Percentiles rank a stretch among this genome's conserved stretches.
phyloP scores from a whole-genome alignment of 768 basidiomycete genomes.

The Amanita molliuscula region DNA sequence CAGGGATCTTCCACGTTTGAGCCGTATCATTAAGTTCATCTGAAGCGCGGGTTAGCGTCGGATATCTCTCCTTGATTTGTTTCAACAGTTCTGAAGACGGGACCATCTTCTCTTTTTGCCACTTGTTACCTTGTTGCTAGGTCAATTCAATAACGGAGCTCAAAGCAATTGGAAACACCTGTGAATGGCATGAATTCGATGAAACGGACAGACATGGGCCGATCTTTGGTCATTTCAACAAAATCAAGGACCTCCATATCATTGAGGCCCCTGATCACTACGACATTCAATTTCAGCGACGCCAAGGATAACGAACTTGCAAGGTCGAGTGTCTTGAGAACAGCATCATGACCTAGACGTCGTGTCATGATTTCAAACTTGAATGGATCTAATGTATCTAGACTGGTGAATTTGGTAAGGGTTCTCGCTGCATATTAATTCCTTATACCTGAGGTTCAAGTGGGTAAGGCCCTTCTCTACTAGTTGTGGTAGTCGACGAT shows the following conservation, averaged over 20 bases:
- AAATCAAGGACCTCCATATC: conserved; percentile 75
- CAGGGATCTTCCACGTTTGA: conserved; percentile 66
- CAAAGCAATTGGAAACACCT: conserved; percentile 28
- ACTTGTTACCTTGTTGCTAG: conserved; percentile 58
- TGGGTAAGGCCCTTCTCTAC: conserved; percentile 69
- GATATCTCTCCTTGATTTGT: conserved; percentile 35
- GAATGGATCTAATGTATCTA: conserved; percentile 80
- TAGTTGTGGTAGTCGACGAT: conserved; percentile 59
- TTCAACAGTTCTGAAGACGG: conserved; percentile 58
- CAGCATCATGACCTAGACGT: conserved; percentile 65
- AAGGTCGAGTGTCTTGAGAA: conserved; percentile 52
- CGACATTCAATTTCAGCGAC: conserved; percentile 76
- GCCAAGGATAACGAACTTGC: conserved; percentile 47
- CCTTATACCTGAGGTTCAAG: conserved; percentile 45
- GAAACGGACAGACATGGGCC: conserved; percentile 63
- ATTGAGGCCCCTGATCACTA: conserved; percentile 74
- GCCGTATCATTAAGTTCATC: conserved; percentile 76
- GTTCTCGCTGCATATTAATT: not conserved
- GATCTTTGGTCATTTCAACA: conserved; percentile 61
- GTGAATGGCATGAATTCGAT: conserved; percentile 96
- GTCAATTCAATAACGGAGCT: conserved; percentile 3
- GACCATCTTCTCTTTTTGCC: conserved; percentile 77
- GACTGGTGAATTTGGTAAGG: conserved; percentile 24
- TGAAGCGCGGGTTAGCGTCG: conserved; percentile 42
- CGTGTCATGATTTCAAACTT: conserved; percentile 86